A percentile compares a stretch with the other conserved stretches of the same genome.
Conservation (phyloP, 768 basidiomycete species). For the Dentipellis sp. region DNA sequence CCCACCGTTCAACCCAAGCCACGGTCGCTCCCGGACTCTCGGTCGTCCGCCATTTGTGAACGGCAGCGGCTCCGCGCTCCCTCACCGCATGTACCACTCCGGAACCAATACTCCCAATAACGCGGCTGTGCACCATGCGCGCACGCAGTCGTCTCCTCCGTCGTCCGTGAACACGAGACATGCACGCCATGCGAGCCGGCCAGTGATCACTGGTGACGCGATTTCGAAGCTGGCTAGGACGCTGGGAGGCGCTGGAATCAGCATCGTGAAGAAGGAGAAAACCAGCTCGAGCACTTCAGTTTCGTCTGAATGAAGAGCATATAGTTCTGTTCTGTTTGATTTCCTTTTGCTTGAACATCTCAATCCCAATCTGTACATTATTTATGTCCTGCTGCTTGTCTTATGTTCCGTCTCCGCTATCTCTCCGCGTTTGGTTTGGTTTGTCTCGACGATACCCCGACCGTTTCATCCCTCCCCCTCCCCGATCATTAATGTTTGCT, state of each 20-base stretch:
- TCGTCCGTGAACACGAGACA: constrained; percentile 25
- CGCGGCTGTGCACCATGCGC: constrained; percentile 34
- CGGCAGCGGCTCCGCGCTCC: neutral
- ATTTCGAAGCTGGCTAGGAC: constrained; percentile 57
- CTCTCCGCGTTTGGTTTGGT: neutral
- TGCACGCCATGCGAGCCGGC: constrained; percentile 41
- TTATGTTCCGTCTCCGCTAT: neutral
- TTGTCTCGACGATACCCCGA: neutral
- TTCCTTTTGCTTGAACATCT: neutral
- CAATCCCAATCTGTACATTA: neutral
- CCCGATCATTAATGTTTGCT: neutral
- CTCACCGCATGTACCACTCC: constrained; percentile 14
- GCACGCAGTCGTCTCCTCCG: constrained; percentile 63
- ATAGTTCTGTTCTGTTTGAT: neutral
- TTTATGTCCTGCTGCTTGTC: neutral
- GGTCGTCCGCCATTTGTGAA: constrained; percentile 26
- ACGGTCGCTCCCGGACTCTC: constrained; percentile 50
- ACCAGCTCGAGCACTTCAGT: constrained; percentile 4
- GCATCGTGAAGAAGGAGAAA: neutral
- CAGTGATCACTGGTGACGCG: constrained; percentile 68
- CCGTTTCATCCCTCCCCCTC: neutral
- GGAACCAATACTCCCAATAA: constrained; percentile 34
- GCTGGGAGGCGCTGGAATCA: constrained; percentile 30
- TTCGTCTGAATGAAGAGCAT: constrained; percentile 13
- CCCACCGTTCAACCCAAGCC: constrained; percentile 28